Base-by-base conservation (phyloP, 768 basidiomycete genomes). In the Filobasidium wieringae region DNA sequence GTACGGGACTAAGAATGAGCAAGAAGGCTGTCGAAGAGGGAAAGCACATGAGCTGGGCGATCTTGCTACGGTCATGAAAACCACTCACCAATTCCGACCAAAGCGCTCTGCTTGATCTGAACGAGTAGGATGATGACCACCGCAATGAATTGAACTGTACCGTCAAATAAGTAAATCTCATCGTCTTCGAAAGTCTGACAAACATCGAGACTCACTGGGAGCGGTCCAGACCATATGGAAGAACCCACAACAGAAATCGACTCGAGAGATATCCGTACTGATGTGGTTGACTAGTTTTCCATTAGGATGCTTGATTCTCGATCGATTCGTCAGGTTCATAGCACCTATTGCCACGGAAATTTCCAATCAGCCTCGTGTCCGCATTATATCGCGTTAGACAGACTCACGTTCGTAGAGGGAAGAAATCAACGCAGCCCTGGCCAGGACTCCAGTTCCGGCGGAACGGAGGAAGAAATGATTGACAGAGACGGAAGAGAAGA, bases 261-360 rank as follows among this genome's bases (percentile, higher is more conserved):
- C 87, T 22, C 91, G 81, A 29, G 86, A 89, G 22, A 92, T 64
- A 59, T 71, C 71, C 15, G 72, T 72, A 1, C 68, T 70, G 60
- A 97, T 92, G 75, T 93, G 89, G 63, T 90, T 92, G 62, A 95
- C 85, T 11, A 95, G 80, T 68, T 86, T 86, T 22, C 90, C 92
- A 66, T 88, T 95, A 1, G 87, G 82, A 40, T 92, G 79, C 8
- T 81, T 83, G 1, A 83, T 82, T 7, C 92, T 81, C 6, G 88
- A 82, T 39, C 87, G 84, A 17, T 86, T 80, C 2, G 86, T 85
- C 31, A 96, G 79, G 27, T 77, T 79, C 24, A 95, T 60, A 19
- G 72, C 66, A 30, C 56, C 56, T 57, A 36, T 41, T 51, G 22
- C 53, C 50, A 19, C 9, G 37, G 34, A n/a, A 57, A 43, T 31